Evolutionary conservation across 768 basidiomycete species (phyloP).

Genomic region (Boletus sp.): DNA sequence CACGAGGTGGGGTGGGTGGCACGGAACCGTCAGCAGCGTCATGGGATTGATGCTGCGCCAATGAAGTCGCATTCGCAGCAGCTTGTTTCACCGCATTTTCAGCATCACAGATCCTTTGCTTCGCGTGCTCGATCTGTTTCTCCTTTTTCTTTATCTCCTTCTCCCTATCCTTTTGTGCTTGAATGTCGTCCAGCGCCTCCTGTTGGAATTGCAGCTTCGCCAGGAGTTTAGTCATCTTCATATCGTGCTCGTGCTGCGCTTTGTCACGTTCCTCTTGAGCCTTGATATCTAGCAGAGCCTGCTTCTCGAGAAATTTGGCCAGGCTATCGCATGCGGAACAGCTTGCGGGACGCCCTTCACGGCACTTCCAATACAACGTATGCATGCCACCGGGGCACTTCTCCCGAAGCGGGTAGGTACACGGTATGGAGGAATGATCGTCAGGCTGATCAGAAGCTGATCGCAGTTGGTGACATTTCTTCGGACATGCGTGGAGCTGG

Average conservation of each 20-base stretch:
- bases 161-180: slow-evolving; percentile 44
- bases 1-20: slow-evolving; percentile 11
- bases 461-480: slow-evolving; percentile 57
- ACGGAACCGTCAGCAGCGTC: background rate
- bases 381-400: slow-evolving; percentile 48
- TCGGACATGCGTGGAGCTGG: slow-evolving; percentile 49
- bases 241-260: slow-evolving; percentile 43
- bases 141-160: slow-evolving; percentile 40
- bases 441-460: slow-evolving; percentile 44
- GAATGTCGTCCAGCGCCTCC: slow-evolving; percentile 36
- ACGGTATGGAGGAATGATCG: slow-evolving; percentile 36
- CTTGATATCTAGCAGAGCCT: slow-evolving; percentile 39
- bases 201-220: slow-evolving; percentile 34
- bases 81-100: slow-evolving; percentile 14
- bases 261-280: slow-evolving; percentile 45
- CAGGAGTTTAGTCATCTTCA: slow-evolving; percentile 42
- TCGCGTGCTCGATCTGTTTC: slow-evolving; percentile 43
- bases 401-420: slow-evolving; percentile 35
- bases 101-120: slow-evolving; percentile 11
- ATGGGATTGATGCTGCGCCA: slow-evolving; percentile 1
- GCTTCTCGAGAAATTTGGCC: slow-evolving; percentile 40
- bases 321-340: slow-evolving; percentile 50
- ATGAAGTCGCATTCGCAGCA: background rate
- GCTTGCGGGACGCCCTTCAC: slow-evolving; percentile 33
- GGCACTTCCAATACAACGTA: slow-evolving; percentile 43